Base-by-base conservation (phyloP, 2,329 filamentous ascomycete species). In the Colletotrichum somersetense region DNA sequence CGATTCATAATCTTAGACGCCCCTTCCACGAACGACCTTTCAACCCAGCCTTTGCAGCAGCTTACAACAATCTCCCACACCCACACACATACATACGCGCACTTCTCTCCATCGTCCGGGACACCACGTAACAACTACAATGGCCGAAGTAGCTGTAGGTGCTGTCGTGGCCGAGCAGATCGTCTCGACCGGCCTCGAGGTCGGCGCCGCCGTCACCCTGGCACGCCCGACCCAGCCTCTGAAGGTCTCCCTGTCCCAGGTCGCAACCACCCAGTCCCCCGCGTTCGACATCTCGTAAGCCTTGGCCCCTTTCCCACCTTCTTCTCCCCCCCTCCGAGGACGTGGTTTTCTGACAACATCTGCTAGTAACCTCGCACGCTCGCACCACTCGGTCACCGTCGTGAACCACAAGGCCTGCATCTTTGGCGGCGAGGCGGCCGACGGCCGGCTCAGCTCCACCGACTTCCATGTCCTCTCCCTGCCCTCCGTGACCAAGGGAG, bases 331-430 rank as follows among this genome's bases (percentile, higher is more conserved):
- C n/a, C n/a, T n/a, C n/a, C 12, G 8, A 5, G 12, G 10, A 2
- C 23, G 5, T 6, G 11, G 12, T 2, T 10, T 23, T 12, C 53
- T 62, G 26, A 68, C 33, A 26, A 12, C 2, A 16, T 5, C 6
- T 7, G 5, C 10, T 58, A 82, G 79, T 30, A 79, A 79, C 6
- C 81, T 90, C 14, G 81, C 83, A 8, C 83, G 87, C 66, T 83
- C 84, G 11, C 78, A 84, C 56, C 88, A 90, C 77, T 86, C 86
- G 3, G 75, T 89, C 59, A 87, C 86, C 5, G 79, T 88, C 57
- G 81, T 90, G 73, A 85, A 85, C 71, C 83, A 85, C 64, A 85
- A 86, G 73, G 87, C 87, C 40, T 89, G 89, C 76, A 85, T 89
- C 65, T 89, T 89, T 73, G 87, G 88, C 8, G 88, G 88, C 64